Evolutionary conservation across 352 stramenopile species (phyloP).

Genomic region (Plasmopara halstedii): DNA sequence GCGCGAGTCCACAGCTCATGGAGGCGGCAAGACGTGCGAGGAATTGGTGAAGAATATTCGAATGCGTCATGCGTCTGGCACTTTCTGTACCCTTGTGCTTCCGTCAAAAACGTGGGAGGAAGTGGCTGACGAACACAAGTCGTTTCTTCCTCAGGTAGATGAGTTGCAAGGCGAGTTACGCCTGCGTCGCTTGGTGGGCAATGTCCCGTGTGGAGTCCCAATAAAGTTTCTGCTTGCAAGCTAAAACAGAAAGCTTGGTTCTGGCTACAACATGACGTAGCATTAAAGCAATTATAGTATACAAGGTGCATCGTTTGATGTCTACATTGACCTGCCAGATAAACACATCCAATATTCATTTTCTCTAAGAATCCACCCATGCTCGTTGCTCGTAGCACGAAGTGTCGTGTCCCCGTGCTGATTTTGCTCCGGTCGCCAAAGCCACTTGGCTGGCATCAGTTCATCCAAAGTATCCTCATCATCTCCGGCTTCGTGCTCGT

Average conservation of each 20-base stretch:
- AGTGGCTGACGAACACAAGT: slow-evolving; percentile 32
- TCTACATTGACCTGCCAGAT: slow-evolving; percentile 16
- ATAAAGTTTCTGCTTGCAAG: slow-evolving; percentile 38
- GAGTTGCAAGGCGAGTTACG: slow-evolving; percentile 49
- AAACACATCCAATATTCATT: slow-evolving; percentile 84
- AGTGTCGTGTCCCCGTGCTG: slow-evolving; percentile 29
- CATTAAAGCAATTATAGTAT: slow-evolving; percentile 1
- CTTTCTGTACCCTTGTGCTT: slow-evolving; percentile 63
- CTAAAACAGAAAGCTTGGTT: slow-evolving; percentile 4
- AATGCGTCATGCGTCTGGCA: slow-evolving; percentile 73
- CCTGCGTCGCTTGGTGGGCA: slow-evolving; percentile 48
- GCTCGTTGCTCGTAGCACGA: slow-evolving; percentile 49
- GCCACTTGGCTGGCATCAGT: slow-evolving; percentile 42
- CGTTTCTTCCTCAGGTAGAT: slow-evolving; percentile 31
- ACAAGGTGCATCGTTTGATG: too few relatives aligned
- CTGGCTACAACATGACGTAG: slow-evolving; percentile 2
- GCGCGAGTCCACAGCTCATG: slow-evolving; percentile 51
- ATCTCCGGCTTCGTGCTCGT: slow-evolving; percentile 68
- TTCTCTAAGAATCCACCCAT: slow-evolving; percentile 55
- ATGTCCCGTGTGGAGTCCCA: slow-evolving; percentile 28
- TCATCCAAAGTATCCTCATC: slow-evolving; percentile 70
- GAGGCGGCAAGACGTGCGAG: slow-evolving; percentile 63
- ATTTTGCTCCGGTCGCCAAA: slow-evolving; percentile 73
- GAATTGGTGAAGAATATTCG: slow-evolving; percentile 86
- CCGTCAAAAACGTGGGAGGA: slow-evolving; percentile 40